Evolutionary conservation across 495 filamentous ascomycete species (phyloP), one percentile per base, ranked within the genome.

Genomic region (Pseudoneurospora amorphoporcata): DNA sequence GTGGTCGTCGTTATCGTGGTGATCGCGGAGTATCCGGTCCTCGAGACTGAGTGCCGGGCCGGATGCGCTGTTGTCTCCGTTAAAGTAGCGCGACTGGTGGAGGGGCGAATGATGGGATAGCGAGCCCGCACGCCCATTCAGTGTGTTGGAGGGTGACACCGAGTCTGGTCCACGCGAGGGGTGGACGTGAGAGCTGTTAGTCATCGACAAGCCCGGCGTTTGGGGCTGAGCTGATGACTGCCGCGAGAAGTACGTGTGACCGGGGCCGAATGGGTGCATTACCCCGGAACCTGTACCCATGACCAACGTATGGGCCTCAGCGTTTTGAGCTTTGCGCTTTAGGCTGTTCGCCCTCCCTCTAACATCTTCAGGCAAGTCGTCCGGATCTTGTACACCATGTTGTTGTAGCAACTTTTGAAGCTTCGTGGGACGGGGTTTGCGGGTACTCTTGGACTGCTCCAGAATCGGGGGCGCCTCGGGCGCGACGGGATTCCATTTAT

Each of bases 381-480:
- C 96, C 0, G 93, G 92, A 76, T 94, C 91, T 2, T 91, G 89
- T 12, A 99, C 90, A 39, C 93, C 94, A 47, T 94, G 88, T 75
- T 94, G 90, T 8, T 88, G 88, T 88, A 99, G 94, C 75, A 98
- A 86, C 83, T 98, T 98, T 81, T 98, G 95, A 77, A 97, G 89
- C 81, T 99, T 99, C 3, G 95, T 99, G 14, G 95, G 95, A 9
- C 95, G 90, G 41, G 96, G 96, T 81, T 99, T 99, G 65, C 95
- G 89, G n/a, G 95, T 99, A 42, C 93, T 97, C 78, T 93, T 88
- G 0, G 94, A 97, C 53, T 89, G 84, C 35, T 97, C 92, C 9
- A 97, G 85, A 37, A 93, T 87, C 71, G 94, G 94, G 39, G 95
- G 95, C 12, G 91, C 85, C 40, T 93, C 87, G 0, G 94, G 92